Percentiles rank a stretch among this genome's conserved stretches.
phyloP scores from a whole-genome alignment of 306 rosid genomes.

The Echinosophora koreensis region DNA sequence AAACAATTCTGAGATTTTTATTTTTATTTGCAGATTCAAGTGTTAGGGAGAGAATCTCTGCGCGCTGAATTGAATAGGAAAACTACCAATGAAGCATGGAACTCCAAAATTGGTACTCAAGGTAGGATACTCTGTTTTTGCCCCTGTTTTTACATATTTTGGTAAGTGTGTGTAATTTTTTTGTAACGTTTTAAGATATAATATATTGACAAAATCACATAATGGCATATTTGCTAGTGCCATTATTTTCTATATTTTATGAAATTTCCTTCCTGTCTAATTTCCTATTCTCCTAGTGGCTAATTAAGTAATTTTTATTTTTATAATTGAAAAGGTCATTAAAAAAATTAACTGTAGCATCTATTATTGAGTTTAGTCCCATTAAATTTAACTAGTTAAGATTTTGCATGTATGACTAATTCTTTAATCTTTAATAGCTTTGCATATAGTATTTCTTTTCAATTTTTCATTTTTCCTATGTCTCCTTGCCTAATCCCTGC shows the following conservation, averaged over 20 bases:
- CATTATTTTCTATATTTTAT: neutral
- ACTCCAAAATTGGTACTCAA: conserved; percentile 51
- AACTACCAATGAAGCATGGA: conserved; percentile 51
- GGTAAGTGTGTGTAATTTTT: neutral
- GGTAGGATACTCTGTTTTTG: conserved; percentile 54
- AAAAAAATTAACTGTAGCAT: neutral
- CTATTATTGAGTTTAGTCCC: neutral
- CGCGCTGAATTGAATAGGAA: conserved; percentile 54
- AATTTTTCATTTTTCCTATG: neutral
- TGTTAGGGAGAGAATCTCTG: conserved; percentile 66
- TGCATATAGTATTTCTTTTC: neutral
- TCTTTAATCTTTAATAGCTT: conserved; percentile 2
- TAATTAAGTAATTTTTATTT: neutral
- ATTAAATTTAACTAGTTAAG: neutral
- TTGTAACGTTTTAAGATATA: neutral
- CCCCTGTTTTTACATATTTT: conserved; percentile 5
- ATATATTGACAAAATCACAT: neutral
- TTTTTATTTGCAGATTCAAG: conserved; percentile 53
- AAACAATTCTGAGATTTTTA: conserved; percentile 39
- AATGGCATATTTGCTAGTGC: neutral
- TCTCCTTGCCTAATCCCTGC: neutral
- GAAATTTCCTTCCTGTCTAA: neutral
- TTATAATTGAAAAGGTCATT: neutral
- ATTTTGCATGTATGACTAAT: conserved; percentile 7
- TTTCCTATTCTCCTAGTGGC: neutral